phyloP scores from a whole-genome alignment of 441 rosid species.

The Adansonia gregorii region DNA sequence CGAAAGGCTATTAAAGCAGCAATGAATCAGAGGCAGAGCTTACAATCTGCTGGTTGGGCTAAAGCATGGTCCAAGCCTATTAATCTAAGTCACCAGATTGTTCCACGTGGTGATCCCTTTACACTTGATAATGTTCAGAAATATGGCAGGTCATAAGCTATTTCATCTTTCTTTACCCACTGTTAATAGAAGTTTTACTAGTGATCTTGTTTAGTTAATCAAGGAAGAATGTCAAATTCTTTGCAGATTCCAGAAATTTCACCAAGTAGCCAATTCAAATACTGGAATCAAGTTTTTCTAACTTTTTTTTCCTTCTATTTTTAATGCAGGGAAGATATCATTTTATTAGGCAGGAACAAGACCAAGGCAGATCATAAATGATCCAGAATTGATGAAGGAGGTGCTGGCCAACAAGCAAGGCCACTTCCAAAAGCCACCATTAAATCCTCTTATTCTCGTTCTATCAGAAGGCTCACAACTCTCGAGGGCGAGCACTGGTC shows the following conservation, averaged over 20 bases:
- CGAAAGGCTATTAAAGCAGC: constrained; percentile 37
- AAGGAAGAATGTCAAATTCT: too few species aligned
- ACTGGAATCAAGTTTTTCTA: background rate
- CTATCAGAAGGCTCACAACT: constrained; percentile 45
- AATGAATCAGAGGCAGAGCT: constrained; percentile 44
- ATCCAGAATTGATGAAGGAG: constrained; percentile 45
- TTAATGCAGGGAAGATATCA: constrained; percentile 49
- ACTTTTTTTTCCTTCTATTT: background rate
- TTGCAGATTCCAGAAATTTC: background rate
- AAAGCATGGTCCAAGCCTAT: constrained; percentile 40
- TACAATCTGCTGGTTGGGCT: constrained; percentile 40
- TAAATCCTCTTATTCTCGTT: constrained; percentile 38
- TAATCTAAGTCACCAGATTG: constrained; percentile 37
- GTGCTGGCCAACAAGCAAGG: constrained; percentile 50
- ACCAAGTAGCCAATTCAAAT: constrained; percentile 7
- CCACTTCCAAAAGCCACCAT: constrained; percentile 44
- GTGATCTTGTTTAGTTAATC: background rate
- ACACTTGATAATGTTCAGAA: constrained; percentile 35
- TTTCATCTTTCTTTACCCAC: background rate
- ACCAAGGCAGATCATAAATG: constrained; percentile 48
- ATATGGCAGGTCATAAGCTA: constrained; percentile 34
- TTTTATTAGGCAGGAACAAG: constrained; percentile 46
- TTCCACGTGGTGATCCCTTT: constrained; percentile 45
- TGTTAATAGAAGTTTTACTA: too few species aligned
- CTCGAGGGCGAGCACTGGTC: constrained; percentile 57